Evolutionary conservation across 345 rosid genomes (phyloP).

Genomic region (Euphorbia pulcherrima): DNA sequence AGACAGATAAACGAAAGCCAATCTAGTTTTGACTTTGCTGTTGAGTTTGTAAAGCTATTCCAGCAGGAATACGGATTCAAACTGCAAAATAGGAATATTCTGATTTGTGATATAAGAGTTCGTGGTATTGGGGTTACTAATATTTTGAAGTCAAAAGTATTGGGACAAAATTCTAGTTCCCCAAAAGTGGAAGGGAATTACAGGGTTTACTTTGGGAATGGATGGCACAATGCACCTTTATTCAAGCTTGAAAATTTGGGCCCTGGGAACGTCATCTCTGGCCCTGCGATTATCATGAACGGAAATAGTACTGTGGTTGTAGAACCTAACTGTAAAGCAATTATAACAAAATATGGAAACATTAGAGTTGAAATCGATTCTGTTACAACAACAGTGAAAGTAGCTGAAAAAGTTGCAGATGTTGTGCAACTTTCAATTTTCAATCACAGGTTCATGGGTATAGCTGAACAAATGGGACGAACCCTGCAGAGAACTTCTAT

Average conservation of each 20-base stretch:
- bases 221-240: constrained; percentile 70
- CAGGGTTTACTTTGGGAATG: constrained; percentile 67
- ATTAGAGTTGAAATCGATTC: constrained; percentile 69
- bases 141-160: constrained; percentile 66
- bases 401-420: constrained; percentile 74
- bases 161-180: constrained; percentile 41
- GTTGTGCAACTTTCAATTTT: constrained; percentile 95
- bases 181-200: constrained; percentile 58
- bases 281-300: constrained; percentile 93
- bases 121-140: constrained; percentile 87
- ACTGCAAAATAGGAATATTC: constrained; percentile 67
- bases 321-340: too few relatives aligned
- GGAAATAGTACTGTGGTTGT: constrained; percentile 96
- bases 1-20: constrained; percentile 41
- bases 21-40: constrained; percentile 52
- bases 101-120: constrained; percentile 84
- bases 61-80: constrained; percentile 91
- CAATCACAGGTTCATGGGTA: constrained; percentile 96
- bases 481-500: constrained; percentile 95
- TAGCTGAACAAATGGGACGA: constrained; percentile 98
- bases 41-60: constrained; percentile 73
- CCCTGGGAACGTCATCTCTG: constrained; percentile 56
- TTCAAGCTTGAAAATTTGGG: constrained; percentile 80
- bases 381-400: constrained; percentile 31
- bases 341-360: constrained; percentile 83